Percentiles rank a stretch among this genome's conserved stretches.
phyloP scores from a whole-genome alignment of 2,329 filamentous ascomycete genomes.

The Penicillium sp. region DNA sequence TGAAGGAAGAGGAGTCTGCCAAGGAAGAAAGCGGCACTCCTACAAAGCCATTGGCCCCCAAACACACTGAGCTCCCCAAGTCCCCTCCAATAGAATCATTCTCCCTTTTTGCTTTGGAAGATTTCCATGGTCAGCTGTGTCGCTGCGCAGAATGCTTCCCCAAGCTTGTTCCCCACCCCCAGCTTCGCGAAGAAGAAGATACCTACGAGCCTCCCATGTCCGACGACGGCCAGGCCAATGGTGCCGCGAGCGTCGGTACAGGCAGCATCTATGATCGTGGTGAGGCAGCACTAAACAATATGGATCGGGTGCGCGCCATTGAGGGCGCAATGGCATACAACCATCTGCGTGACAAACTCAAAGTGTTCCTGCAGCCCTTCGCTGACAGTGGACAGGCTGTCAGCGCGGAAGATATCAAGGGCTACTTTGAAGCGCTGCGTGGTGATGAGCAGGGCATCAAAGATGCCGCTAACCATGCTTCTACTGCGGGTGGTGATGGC shows the following conservation, averaged over 20 bases:
- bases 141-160: slow-evolving; percentile 79
- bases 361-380: slow-evolving; percentile 88
- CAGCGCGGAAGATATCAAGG: slow-evolving; percentile 92
- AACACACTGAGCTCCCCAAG: slow-evolving; percentile 57
- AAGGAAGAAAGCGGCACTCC: slow-evolving; percentile 8
- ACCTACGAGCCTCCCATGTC: slow-evolving; percentile 90
- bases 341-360: slow-evolving; percentile 92
- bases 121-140: slow-evolving; percentile 80
- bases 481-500: slow-evolving; percentile 31
- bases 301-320: slow-evolving; percentile 89
- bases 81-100: slow-evolving; percentile 57
- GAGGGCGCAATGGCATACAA: slow-evolving; percentile 99
- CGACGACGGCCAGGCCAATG: slow-evolving; percentile 54
- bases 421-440: slow-evolving; percentile 89
- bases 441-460: slow-evolving; percentile 77
- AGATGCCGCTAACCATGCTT: slow-evolving; percentile 57
- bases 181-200: slow-evolving; percentile 91
- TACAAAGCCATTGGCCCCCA: slow-evolving; percentile 43
- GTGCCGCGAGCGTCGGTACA: slow-evolving; percentile 58
- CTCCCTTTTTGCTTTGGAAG: slow-evolving; percentile 76
- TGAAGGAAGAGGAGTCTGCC: neutral
- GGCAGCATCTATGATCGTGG: slow-evolving; percentile 85
- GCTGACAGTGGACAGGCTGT: slow-evolving; percentile 87
- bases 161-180: slow-evolving; percentile 65
- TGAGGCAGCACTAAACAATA: slow-evolving; percentile 84